Evolutionary conservation across 2,329 filamentous ascomycete genomes (phyloP), one percentile per base, ranked within the genome.

Genomic region (Xylaria sp.): DNA sequence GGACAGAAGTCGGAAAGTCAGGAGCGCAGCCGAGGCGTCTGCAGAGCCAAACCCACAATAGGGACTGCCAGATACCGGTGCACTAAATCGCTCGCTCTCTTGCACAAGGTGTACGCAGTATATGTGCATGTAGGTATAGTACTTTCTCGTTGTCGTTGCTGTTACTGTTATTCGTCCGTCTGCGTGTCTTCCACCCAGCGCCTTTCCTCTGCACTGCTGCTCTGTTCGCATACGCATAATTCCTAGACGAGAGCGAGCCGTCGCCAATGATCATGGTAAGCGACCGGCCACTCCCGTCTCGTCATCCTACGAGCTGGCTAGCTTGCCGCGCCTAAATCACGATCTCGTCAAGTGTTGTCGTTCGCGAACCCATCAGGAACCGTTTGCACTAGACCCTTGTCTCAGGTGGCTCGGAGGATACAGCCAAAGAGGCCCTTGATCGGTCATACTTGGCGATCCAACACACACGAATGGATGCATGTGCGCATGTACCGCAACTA

Each of bases 321-420:
- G 61, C 51, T 53, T 61, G 47, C 62, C 62, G 49, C 47, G 61
- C 65, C 67, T 65, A 65, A 65, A 63, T 58, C 61, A 59, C 61
- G 65, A 65, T 61, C 61, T 65, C 58, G 60, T 65, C 42, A 56
- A 59, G 45, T 62, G 9, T 31, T 68, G 49, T 68, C 59, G 68
- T 62, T 69, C 49, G 59, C 51, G 50, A 67, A 63, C 58, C 65
- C 56, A 44, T 51, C 53, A 63, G 67, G 59, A 65, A 65, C 65
- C 44, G 62, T 69, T 61, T 45, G 62, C 55, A 44, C 65, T 63
- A 57, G 61, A 31, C 57, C 61, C 61, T 51, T 69, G 67, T 69
- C 64, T 69, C 61, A 69, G 63, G 66, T 65, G 44, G 55, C 51
- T 57, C 65, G 44, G 62, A 67, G 49, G 59, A 63, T 63, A 69